Evolutionary conservation across 2,329 filamentous ascomycete species (phyloP).

Genomic region (Dothidotthia symphoricarpi): DNA sequence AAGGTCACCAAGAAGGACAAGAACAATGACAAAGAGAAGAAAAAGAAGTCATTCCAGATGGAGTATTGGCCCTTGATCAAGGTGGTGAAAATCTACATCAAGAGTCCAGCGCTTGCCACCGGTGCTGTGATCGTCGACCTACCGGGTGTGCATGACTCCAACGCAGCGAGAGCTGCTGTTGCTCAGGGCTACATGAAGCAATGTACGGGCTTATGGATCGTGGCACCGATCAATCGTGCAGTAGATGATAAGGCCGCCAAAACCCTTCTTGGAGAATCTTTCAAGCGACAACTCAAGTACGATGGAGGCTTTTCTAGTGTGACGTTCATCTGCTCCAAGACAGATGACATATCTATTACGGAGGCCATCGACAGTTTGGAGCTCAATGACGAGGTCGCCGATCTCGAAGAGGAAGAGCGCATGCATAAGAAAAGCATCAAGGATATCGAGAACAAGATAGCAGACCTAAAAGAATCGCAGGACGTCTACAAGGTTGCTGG

Average conservation of each 20-base stretch:
- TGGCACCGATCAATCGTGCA: slow-evolving; percentile 60
- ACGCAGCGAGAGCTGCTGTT: slow-evolving; percentile 58
- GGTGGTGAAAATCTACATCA: slow-evolving; percentile 54
- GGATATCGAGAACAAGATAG: slow-evolving; percentile 18
- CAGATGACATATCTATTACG: slow-evolving; percentile 57
- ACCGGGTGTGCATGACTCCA: slow-evolving; percentile 60
- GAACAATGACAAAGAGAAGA: slow-evolving; percentile 27
- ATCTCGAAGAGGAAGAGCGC: slow-evolving; percentile 25
- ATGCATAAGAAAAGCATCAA: slow-evolving; percentile 17
- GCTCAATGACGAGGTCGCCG: slow-evolving; percentile 34
- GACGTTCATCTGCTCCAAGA: slow-evolving; percentile 64
- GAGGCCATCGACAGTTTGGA: slow-evolving; percentile 46
- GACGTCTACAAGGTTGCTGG: slow-evolving; percentile 34
- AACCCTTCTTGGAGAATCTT: slow-evolving; percentile 55
- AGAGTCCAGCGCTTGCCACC: slow-evolving; percentile 52
- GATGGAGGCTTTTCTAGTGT: slow-evolving; percentile 56
- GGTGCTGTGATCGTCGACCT: slow-evolving; percentile 59
- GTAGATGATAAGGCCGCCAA: slow-evolving; percentile 61
- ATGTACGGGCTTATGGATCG: slow-evolving; percentile 61
- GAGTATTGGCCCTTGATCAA: slow-evolving; percentile 56
- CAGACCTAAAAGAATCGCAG: slow-evolving; percentile 36
- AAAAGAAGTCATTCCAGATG: slow-evolving; percentile 28
- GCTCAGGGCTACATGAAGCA: slow-evolving; percentile 60
- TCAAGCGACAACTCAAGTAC: slow-evolving; percentile 60
- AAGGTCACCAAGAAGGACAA: slow-evolving; percentile 41